phyloP scores from a whole-genome alignment of 257 asterid species.

The Solanum appendiculatum region DNA sequence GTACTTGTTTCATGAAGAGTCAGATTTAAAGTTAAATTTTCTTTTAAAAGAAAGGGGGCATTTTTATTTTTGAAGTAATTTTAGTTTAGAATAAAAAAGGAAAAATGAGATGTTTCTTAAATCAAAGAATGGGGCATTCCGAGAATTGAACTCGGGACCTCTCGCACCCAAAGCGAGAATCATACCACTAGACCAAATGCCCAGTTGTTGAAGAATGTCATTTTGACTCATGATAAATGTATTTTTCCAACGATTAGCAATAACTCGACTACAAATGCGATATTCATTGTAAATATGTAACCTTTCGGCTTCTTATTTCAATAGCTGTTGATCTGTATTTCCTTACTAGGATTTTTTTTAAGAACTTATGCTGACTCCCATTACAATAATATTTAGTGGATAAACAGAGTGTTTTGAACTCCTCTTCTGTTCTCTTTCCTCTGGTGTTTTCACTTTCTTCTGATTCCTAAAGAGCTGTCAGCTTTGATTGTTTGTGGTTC shows the following conservation, averaged over 20 bases:
- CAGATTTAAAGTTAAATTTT: no score
- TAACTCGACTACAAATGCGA: neutral
- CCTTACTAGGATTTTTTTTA: neutral
- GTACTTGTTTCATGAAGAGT: no score
- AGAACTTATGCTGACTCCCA: neutral
- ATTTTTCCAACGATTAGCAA: neutral
- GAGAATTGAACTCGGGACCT: conserved; percentile 73
- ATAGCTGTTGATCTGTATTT: neutral
- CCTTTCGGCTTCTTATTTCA: neutral
- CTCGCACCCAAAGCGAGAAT: conserved; percentile 83
- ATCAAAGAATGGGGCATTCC: conserved; percentile 53
- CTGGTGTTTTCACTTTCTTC: neutral
- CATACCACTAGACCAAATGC: conserved; percentile 91
- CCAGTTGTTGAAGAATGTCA: conserved; percentile 3
- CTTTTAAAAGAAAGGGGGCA: no score
- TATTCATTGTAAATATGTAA: neutral
- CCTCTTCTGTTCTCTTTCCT: neutral
- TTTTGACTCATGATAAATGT: neutral
- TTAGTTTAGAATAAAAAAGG: no score
- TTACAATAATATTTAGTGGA: neutral
- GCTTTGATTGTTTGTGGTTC: neutral
- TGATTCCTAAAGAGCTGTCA: neutral
- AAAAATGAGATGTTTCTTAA: no score
- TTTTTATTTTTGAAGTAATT: no score
- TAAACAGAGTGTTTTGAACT: neutral